phyloP scores from a whole-genome alignment of 768 basidiomycete genomes.

The Nevesoporus exiguus region DNA sequence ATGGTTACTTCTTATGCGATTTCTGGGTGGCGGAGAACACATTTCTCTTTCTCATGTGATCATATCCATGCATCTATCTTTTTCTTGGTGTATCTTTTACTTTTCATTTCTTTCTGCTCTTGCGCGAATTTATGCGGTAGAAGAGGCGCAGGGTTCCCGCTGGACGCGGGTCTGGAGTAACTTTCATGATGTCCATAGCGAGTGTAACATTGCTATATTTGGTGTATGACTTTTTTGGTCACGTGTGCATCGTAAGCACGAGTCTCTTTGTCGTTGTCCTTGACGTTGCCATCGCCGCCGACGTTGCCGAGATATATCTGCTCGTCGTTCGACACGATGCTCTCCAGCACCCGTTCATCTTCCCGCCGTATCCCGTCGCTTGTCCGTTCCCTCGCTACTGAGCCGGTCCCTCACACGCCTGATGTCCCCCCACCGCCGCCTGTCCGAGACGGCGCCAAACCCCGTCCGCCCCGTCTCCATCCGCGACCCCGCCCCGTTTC shows the following conservation, averaged over 20 bases:
- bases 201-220: not conserved
- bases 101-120: conserved; percentile 7
- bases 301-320: conserved; percentile 8
- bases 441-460: conserved; percentile 26
- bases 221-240: not conserved
- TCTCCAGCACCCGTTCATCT: conserved; percentile 16
- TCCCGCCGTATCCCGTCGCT: conserved; percentile 15
- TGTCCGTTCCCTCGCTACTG: conserved; percentile 26
- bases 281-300: not conserved
- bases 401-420: conserved; percentile 25
- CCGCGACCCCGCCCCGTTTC: conserved; percentile 40
- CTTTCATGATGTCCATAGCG: not conserved
- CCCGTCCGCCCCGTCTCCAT: conserved; percentile 37
- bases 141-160: conserved; percentile 8
- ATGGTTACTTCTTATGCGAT: conserved; percentile 14
- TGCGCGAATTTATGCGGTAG: conserved; percentile 8
- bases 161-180: conserved; percentile 12
- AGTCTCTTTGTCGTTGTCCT: no score
- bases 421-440: conserved; percentile 31
- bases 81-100: not conserved
- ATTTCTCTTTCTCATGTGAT: conserved; percentile 3
- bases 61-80: conserved; percentile 14
- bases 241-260: not conserved
- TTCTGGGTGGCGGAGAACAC: conserved; percentile 15
- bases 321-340: conserved; percentile 23